Evolutionary conservation across 805 yeast species (phyloP).

Genomic region (Hanseniaspora occidentalis): DNA sequence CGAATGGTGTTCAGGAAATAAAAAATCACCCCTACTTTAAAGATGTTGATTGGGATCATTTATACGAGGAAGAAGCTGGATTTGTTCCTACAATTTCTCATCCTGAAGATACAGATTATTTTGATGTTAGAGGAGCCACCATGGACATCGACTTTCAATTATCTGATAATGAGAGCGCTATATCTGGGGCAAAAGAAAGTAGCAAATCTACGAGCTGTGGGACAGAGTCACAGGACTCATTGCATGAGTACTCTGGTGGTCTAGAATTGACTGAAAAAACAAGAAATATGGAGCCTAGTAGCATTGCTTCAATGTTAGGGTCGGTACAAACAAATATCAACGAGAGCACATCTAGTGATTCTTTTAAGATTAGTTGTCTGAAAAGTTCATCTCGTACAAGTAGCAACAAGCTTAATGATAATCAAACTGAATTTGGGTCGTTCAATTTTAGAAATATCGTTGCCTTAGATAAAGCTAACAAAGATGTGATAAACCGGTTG

Average conservation of each 20-base stretch:
- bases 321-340: not conserved
- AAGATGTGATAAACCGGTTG: conserved; percentile 78
- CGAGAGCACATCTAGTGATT: conserved; percentile 7
- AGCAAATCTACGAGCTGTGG: not conserved
- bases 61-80: conserved; percentile 62
- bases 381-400: conserved; percentile 37
- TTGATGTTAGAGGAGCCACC: conserved; percentile 82
- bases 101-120: conserved; percentile 84
- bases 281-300: not conserved
- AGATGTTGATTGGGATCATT: conserved; percentile 58
- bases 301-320: conserved; percentile 3
- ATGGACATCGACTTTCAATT: conserved; percentile 43
- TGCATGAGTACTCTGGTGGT: too few species aligned
- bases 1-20: conserved; percentile 68
- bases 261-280: too few species aligned
- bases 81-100: conserved; percentile 70
- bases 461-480: conserved; percentile 85
- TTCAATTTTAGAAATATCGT: conserved; percentile 82
- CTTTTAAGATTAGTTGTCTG: conserved; percentile 4
- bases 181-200: conserved; percentile 8
- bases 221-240: too few species aligned
- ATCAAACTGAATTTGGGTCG: conserved; percentile 74
- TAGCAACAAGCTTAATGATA: conserved; percentile 57
- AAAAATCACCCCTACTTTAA: conserved; percentile 67
- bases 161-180: conserved; percentile 22